Evolutionary conservation across 148 eudicot species (phyloP), one percentile per base, ranked within the genome.

Genomic region (Cornus kousa): DNA sequence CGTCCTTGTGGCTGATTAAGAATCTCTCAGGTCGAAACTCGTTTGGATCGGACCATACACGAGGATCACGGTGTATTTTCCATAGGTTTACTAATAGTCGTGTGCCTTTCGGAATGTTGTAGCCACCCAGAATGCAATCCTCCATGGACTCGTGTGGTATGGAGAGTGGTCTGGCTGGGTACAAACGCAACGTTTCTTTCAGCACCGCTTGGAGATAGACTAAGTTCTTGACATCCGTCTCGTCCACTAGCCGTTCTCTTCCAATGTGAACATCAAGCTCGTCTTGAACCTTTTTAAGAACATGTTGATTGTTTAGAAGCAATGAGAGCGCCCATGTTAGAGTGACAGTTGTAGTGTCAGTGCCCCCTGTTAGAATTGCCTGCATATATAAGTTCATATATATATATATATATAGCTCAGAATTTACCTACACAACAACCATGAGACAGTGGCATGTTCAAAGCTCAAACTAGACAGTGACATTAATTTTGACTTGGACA

Each of bases 1-100:
- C 77, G 37, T 82, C 81, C 65, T 78, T 77, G 33, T 82, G 77
- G 17, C 73, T 57, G 0, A 68, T 74, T 3, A 74, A n/a, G 22
- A 80, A 80, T 28, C 82, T 80, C 55, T 80, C 82, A 6, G 82
- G 82, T 1, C n/a, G 35, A 62, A 80, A 80, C 73, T 65, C 68
- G 22, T 0, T 0, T 0, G 82, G 73, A 5, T 74, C 73, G 2
- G 73, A 22, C 78, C 82, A 80, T 13, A 68, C 33, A 0, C 0
- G 37, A 0, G 78, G 78, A 23, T 80, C 78, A 4, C 69, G 73
- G 13, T 80, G 82, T 9, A 80, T 50, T 66, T 80, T 80, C 65
- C 77, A 68, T 0, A 74, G 2, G 19, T 80, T 80, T 14, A 71
- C 43, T 9, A 68, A 28, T 1, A 80, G 68, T 3, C 31, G 33